A percentile compares a stretch with the other conserved stretches of the same genome.
Evolutionary conservation across 768 basidiomycete species (phyloP).

Genomic region (Cubamyces sp.): DNA sequence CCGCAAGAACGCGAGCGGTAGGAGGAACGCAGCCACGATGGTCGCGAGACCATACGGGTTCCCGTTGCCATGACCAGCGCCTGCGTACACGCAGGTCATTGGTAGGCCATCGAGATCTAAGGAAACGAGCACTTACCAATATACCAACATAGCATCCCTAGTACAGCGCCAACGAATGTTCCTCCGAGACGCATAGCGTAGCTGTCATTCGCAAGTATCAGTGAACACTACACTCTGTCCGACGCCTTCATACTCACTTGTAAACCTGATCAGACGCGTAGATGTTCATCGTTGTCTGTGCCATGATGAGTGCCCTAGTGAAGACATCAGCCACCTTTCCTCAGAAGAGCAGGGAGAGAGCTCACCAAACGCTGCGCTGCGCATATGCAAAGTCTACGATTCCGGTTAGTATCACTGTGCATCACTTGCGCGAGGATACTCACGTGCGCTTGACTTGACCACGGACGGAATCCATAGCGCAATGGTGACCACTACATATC

Average conservation of each 20-base stretch:
- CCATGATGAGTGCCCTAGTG: constrained; percentile 59
- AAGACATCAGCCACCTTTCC: neutral
- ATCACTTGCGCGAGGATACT: constrained; percentile 23
- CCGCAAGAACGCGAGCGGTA: constrained; percentile 54
- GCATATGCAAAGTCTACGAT: constrained; percentile 45
- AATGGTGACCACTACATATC: constrained; percentile 51
- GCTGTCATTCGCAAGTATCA: constrained; percentile 26
- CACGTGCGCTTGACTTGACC: constrained; percentile 44
- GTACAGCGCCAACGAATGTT: constrained; percentile 50
- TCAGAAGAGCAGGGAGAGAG: neutral
- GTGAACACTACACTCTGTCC: neutral
- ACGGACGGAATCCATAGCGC: constrained; percentile 57
- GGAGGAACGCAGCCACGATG: constrained; percentile 47
- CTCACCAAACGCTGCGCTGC: constrained; percentile 51
- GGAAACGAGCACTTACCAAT: constrained; percentile 37
- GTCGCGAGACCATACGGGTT: constrained; percentile 59
- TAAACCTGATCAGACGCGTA: constrained; percentile 62
- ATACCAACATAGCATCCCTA: constrained; percentile 56
- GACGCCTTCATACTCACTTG: constrained; percentile 39
- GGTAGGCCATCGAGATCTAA: neutral
- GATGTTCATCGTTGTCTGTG: constrained; percentile 59
- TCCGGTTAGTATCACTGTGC: neutral
- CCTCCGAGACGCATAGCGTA: constrained; percentile 51
- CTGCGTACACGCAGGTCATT: constrained; percentile 26
- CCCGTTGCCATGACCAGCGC: constrained; percentile 49